Evolutionary conservation across 495 filamentous ascomycete genomes (phyloP).

Genomic region (Astrocystis sublimbata): DNA sequence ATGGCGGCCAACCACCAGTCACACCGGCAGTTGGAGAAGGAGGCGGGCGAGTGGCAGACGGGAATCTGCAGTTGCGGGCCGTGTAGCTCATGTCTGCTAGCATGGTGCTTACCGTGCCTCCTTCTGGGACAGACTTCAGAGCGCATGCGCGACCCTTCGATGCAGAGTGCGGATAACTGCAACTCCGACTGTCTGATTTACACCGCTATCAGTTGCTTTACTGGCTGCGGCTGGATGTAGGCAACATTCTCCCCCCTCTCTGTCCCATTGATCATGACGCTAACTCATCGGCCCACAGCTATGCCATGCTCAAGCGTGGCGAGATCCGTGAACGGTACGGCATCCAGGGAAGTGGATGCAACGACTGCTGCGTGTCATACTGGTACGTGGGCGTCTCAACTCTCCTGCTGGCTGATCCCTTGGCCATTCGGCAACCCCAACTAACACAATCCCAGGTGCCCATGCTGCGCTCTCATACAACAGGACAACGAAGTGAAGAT

Average conservation of each 20-base stretch:
- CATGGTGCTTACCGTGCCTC: slow-evolving; percentile 55
- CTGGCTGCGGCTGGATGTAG: slow-evolving; percentile 44
- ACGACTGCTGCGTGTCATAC: slow-evolving; percentile 53
- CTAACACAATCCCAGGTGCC: slow-evolving; percentile 29
- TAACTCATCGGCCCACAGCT: slow-evolving; percentile 20
- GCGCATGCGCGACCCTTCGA: slow-evolving; percentile 46
- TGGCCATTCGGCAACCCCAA: background rate
- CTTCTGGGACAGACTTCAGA: slow-evolving; percentile 52
- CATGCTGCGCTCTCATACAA: slow-evolving; percentile 50
- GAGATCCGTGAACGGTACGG: slow-evolving; percentile 54
- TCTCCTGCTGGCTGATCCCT: background rate
- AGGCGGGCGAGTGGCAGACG: slow-evolving; percentile 37
- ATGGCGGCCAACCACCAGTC: background rate
- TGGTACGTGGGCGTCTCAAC: slow-evolving; percentile 33
- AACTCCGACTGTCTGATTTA: slow-evolving; percentile 46
- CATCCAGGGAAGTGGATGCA: slow-evolving; percentile 54
- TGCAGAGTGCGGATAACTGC: slow-evolving; percentile 44
- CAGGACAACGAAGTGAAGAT: slow-evolving; percentile 40
- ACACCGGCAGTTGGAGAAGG: slow-evolving; percentile 14
- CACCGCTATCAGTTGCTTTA: slow-evolving; percentile 25
- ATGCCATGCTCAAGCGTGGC: slow-evolving; percentile 53
- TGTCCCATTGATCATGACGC: background rate
- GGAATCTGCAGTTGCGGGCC: slow-evolving; percentile 40
- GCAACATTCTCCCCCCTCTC: slow-evolving; percentile 7
- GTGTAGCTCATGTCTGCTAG: slow-evolving; percentile 40